Evolutionary conservation across 345 rosid genomes (phyloP).

Genomic region (Sisymbrium irio): DNA sequence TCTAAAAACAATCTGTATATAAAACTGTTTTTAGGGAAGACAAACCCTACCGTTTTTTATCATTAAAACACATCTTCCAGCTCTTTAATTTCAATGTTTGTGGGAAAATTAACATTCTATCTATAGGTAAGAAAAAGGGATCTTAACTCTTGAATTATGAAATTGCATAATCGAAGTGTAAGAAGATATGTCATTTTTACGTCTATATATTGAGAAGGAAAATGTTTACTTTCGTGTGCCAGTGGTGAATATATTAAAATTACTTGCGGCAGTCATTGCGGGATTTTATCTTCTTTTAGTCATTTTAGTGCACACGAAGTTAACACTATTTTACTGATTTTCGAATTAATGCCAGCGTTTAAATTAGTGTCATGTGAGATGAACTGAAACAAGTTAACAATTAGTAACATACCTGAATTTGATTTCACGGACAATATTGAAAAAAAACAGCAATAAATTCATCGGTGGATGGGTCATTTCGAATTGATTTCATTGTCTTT

Average conservation of each 20-base stretch:
- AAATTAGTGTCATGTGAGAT: background rate
- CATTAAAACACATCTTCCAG: background rate
- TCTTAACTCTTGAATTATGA: background rate
- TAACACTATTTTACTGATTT: background rate
- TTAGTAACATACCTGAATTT: background rate
- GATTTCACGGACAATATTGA: background rate
- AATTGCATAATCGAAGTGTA: background rate
- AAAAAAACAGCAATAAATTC: background rate
- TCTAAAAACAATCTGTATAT: background rate
- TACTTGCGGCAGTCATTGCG: slow-evolving; percentile 12
- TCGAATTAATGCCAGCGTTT: background rate
- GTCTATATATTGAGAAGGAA: too few species aligned
- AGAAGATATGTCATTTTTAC: background rate
- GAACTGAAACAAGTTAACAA: background rate
- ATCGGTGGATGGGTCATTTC: background rate
- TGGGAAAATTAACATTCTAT: background rate
- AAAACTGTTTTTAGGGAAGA: background rate
- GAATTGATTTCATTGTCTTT: background rate
- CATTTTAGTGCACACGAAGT: too few species aligned
- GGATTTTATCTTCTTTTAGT: slow-evolving; percentile 2
- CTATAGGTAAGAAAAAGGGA: background rate
- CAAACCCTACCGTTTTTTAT: background rate
- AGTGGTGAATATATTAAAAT: slow-evolving; percentile 6
- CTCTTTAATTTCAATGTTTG: background rate
- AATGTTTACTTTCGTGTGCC: background rate